Base-by-base conservation (phyloP, 805 yeast species). In the Lachancea cidri region DNA sequence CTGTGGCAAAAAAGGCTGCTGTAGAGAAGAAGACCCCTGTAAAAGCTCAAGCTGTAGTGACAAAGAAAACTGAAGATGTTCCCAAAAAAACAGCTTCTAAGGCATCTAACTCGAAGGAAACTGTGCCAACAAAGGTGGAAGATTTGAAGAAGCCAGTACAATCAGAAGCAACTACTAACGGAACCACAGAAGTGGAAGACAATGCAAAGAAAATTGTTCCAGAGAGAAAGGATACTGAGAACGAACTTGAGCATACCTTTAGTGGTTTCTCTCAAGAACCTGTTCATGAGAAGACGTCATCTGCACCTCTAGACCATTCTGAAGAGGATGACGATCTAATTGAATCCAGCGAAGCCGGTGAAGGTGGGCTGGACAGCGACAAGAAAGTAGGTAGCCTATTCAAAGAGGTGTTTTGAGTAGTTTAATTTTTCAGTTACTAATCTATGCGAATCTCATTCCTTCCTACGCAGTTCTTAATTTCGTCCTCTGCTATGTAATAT, bases 221-320 rank as follows among this genome's bases (percentile, higher is more conserved):
- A 7, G 11, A 22, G 27, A 7, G 11, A 22, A 11, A 31, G 9
- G 7, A 15, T 20, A 29, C 19, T 5, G 36, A 39, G 5, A 29
- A 44, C 20, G 37, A 29, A 4, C 33, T 49, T 17, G 44, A 45
- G 19, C 54, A 52, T 11, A 47, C 60, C 5, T 57, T 55, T 34
- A 57, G 60, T 41, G 60, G 60, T 8, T 58, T 56, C 30, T 56
- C 59, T 5, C 62, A 58, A 40, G 58, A 55, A 9, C 36, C 34
- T 29, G 29, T 17, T 29, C 36, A 9, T 29, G 30, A 27, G 38
- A 14, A n/a, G 17, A 34, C 25, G 38, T 33, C 14, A 17, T 18
- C 22, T 13, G 30, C 36, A 18, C 31, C 25, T 19, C 24, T 25
- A 30, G 47, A 42, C 14, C 46, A 43, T 25, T 46, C 50, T 5